Evolutionary conservation across 352 stramenopile genomes (phyloP), one percentile per base, ranked within the genome.

Genomic region (Pythium rhizo-oryzae): DNA sequence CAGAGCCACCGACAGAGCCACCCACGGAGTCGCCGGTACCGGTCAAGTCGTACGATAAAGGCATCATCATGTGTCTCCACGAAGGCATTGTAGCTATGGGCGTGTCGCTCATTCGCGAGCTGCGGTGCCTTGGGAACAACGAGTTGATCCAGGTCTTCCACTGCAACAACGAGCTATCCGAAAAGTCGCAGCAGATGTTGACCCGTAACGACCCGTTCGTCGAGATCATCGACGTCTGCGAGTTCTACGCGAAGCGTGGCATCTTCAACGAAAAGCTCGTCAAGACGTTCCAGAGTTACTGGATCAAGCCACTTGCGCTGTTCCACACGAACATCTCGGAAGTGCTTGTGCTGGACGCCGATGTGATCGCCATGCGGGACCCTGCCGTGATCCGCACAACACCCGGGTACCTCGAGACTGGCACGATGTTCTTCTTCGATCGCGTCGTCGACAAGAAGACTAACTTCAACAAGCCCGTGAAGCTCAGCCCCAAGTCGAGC

Each of bases 341-440:
- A 47, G 69, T 84, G 16, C 51, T 88, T 13, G 54, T 90, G 13
- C 35, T 90, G 35, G 82, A 90, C 41, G 65, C 82, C 0, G 82
- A 87, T 54, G 78, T 79, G 21, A 75, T 90, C 41, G 72, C 82
- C n/a, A 63, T 87, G 58, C 62, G 56, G 4, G 71, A 90, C 52
- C 80, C 82, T 4, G 72, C 79, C 0, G 63, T 79, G 23, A 44
- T 91, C 16, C 79, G 82, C 9, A 60, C 58, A 0, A 77, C 79
- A 0, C 60, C 70, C 0, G 81, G 79, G 8, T 90, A 90, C 47
- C 54, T 62, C 18, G 49, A 65, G 24, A 85, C 75, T 0, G 80
- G 82, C 19, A 86, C 82, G 18, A 84, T 71, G 18, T 90, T 90
- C 67, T 90, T 91, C 76, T 86, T 86, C 60, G 82, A 90, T 55